Percentiles rank a stretch among this genome's conserved stretches.
phyloP scores from a whole-genome alignment of 129 eudicot genomes.

The Calendula officinalis region DNA sequence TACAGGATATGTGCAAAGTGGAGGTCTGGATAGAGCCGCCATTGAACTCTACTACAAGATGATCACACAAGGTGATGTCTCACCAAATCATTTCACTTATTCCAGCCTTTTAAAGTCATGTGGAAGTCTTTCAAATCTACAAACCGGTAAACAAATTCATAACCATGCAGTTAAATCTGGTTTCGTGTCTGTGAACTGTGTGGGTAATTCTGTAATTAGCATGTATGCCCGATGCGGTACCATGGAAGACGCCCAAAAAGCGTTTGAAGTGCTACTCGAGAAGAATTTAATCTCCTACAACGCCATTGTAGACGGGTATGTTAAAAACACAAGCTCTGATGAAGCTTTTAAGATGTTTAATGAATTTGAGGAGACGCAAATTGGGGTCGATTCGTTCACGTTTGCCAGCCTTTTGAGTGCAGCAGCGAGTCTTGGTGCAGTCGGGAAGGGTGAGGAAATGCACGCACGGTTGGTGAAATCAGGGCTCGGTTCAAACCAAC shows the following conservation, averaged over 20 bases:
- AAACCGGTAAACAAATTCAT: slow-evolving; percentile 56
- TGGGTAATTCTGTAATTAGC: slow-evolving; percentile 69
- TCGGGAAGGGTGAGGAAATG: slow-evolving; percentile 66
- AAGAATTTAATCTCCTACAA: slow-evolving; percentile 66
- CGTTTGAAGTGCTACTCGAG: slow-evolving; percentile 61
- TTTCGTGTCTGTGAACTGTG: slow-evolving; percentile 50
- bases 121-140: slow-evolving; percentile 41
- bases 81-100: slow-evolving; percentile 65
- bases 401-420: slow-evolving; percentile 79
- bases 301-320: slow-evolving; percentile 57
- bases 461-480: slow-evolving; percentile 65
- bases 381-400: slow-evolving; percentile 57
- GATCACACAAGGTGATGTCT: slow-evolving; percentile 45
- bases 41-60: slow-evolving; percentile 52
- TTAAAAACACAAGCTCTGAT: slow-evolving; percentile 34
- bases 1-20: slow-evolving; percentile 59
- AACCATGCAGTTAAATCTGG: slow-evolving; percentile 62
- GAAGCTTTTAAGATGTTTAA: slow-evolving; percentile 52
- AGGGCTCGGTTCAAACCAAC: slow-evolving; percentile 47
- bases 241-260: slow-evolving; percentile 69
- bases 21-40: slow-evolving; percentile 53
- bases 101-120: slow-evolving; percentile 62
- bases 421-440: slow-evolving; percentile 71
- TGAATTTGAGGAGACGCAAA: slow-evolving; percentile 36
- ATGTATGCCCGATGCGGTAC: slow-evolving; percentile 65